Base-by-base conservation (phyloP, 306 rosid genomes). In the Fragaria vesca region DNA sequence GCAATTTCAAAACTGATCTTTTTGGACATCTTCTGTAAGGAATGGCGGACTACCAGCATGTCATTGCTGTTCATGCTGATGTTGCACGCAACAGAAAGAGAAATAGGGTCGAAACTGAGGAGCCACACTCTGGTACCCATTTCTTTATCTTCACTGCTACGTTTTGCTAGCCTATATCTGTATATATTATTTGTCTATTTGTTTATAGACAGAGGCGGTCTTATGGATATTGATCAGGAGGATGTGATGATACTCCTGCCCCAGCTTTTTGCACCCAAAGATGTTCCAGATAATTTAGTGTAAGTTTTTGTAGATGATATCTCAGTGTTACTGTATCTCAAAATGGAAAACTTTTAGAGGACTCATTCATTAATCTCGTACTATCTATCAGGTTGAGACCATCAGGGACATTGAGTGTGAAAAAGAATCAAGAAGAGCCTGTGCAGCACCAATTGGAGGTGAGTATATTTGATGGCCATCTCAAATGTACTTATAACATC, bases 31-130 rank as follows among this genome's bases (percentile, higher is more conserved):
- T 10, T 48, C 1, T 48, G n/a, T 77, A 40, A 90, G 98, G 98
- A 71, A 95, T 95, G 98, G 86, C 66, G 4, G 98, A 95, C 78
- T 94, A 95, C 92, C 98, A 95, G 83, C 93, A 92, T 65, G 97
- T 92, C 74, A 76, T 92, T 86, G 88, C 97, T 57, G 88, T 87
- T 72, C 98, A 95, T 83, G 92, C 90, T 24, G 89, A 92, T 81
- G 86, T 79, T 88, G 89, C 97, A 2, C 69, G 65, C 20, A 87
- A 84, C 82, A 92, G 85, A 80, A 92, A 87, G 88, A 82, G 95
- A 76, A 88, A 66, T 34, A 86, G 86, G 97, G 76, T 86, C 12
- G 92, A 92, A 67, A 61, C 73, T 60, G 93, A 89, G 80, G 91
- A 92, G 55, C 87, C 81, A 20, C 85, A 40, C 32, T 84, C 83